phyloP scores from a whole-genome alignment of 805 yeast genomes.

The Myxozyma melibiosi region DNA sequence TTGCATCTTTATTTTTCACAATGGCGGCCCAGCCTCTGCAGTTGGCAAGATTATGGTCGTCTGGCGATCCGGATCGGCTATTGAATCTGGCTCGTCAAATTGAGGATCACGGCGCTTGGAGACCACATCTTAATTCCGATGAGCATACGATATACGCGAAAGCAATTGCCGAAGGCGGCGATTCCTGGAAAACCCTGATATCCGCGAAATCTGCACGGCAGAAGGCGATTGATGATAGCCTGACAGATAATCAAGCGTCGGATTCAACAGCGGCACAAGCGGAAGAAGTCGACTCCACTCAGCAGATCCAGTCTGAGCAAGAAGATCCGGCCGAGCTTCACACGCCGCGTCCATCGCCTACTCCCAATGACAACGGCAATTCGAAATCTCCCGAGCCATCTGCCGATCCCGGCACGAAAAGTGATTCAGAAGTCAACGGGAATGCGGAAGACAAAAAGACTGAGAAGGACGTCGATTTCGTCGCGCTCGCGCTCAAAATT shows the following conservation, averaged over 20 bases:
- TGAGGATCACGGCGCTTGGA: conserved; percentile 38
- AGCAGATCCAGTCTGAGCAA: background rate
- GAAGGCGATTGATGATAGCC: background rate
- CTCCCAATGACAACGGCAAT: background rate
- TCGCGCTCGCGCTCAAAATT: conserved; percentile 44
- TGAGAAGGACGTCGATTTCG: conserved; percentile 43
- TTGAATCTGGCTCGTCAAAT: conserved; percentile 32
- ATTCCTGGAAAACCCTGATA: conserved; percentile 41
- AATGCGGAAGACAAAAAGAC: no score
- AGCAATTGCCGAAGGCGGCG: conserved; percentile 40
- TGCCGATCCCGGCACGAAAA: background rate
- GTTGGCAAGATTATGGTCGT: conserved; percentile 31
- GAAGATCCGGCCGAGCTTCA: background rate
- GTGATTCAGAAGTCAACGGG: no score
- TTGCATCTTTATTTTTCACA: background rate
- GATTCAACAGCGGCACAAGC: background rate
- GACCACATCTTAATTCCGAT: conserved; percentile 43
- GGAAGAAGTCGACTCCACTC: background rate
- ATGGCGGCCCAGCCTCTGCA: conserved; percentile 10
- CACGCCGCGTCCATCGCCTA: conserved; percentile 16
- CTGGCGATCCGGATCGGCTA: conserved; percentile 33
- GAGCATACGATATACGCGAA: conserved; percentile 44
- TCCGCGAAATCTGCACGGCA: conserved; percentile 16
- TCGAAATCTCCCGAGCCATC: background rate
- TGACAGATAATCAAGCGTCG: background rate